phyloP scores from a whole-genome alignment of 805 yeast genomes.

The Pichia scutulata region DNA sequence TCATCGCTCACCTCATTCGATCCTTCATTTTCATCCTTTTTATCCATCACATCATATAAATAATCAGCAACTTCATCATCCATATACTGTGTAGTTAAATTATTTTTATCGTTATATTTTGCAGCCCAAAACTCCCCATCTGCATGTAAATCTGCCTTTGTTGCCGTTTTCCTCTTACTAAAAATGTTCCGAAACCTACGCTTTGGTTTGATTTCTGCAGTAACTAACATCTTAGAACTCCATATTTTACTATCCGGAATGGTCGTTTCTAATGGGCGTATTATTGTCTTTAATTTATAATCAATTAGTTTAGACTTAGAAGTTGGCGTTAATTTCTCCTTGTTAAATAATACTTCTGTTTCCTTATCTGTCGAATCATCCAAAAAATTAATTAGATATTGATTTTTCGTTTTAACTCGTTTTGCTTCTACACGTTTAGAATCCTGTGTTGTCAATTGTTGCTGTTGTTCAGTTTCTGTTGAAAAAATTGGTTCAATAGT shows the following conservation, averaged over 20 bases:
- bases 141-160: constrained; percentile 23
- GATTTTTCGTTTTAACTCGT: background rate
- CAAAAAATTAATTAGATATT: constrained; percentile 16
- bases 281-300: background rate
- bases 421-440: background rate
- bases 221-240: constrained; percentile 58
- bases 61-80: constrained; percentile 14
- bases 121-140: constrained; percentile 73
- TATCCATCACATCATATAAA: constrained; percentile 11
- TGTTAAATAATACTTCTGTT: constrained; percentile 22
- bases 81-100: constrained; percentile 24
- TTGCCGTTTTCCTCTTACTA: constrained; percentile 7
- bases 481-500: background rate
- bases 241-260: constrained; percentile 42
- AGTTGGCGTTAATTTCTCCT: background rate
- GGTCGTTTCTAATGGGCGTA: constrained; percentile 6
- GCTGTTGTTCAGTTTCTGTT: background rate
- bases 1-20: constrained; percentile 23
- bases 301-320: background rate
- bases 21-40: background rate
- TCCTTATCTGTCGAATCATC: constrained; percentile 13
- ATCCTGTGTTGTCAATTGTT: background rate
- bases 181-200: constrained; percentile 14
- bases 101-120: constrained; percentile 34
- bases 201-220: constrained; percentile 60